A percentile compares a stretch with the other conserved stretches of the same genome.
Evolutionary conservation across 2,329 filamentous ascomycete species (phyloP).

Genomic region (Stagonosporopsis vannaccii): DNA sequence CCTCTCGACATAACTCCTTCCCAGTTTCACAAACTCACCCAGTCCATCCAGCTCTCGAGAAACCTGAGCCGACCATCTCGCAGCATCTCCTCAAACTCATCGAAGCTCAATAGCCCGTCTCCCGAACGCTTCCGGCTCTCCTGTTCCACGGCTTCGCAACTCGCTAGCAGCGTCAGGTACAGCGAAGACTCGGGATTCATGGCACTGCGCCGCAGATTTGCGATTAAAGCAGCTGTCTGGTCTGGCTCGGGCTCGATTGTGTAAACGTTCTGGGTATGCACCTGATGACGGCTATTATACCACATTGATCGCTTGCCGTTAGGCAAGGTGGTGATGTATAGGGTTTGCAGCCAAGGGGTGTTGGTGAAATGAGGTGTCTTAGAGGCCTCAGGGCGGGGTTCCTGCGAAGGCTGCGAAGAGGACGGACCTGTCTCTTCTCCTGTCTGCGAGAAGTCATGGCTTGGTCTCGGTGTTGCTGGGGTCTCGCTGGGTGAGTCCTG

Average conservation of each 20-base stretch:
- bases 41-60: constrained; percentile 90
- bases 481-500: not conserved
- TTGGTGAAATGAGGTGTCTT: constrained; percentile 22
- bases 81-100: constrained; percentile 81
- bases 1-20: not conserved
- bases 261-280: constrained; percentile 23
- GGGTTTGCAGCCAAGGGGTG: constrained; percentile 20
- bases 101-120: constrained; percentile 76
- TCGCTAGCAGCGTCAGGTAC: constrained; percentile 50
- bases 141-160: constrained; percentile 69
- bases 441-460: not conserved
- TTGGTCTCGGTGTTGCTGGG: not conserved
- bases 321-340: not conserved
- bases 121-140: constrained; percentile 77
- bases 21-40: constrained; percentile 54
- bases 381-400: not conserved
- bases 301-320: constrained; percentile 1
- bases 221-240: constrained; percentile 7
- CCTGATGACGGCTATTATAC: constrained; percentile 1
- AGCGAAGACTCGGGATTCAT: constrained; percentile 29
- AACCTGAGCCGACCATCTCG: constrained; percentile 71
- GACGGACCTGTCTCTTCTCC: not conserved
- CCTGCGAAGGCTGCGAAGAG: not conserved
- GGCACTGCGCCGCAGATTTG: constrained; percentile 29
- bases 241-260: constrained; percentile 10